Conservation (phyloP, 257 asterid species). For the Penstemon eatonii region DNA sequence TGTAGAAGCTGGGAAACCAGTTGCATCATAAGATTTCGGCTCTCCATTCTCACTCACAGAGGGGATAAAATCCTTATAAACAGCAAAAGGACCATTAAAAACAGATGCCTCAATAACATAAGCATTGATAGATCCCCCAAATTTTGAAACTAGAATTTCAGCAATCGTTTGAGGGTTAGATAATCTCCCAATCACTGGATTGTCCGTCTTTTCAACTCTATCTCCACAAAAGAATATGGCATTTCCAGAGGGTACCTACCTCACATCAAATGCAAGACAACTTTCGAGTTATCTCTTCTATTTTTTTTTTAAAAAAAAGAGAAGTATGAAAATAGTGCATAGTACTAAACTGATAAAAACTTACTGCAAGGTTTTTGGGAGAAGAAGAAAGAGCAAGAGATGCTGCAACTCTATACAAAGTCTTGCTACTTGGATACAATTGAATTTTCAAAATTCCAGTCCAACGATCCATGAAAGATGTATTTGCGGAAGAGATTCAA, state of each 20-base stretch:
- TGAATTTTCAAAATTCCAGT: slow-evolving; percentile 70
- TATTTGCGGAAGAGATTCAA: slow-evolving; percentile 1
- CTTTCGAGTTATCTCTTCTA: not conserved
- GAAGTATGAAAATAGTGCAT: too few species aligned
- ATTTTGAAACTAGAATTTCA: slow-evolving; percentile 75
- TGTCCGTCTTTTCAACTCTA: slow-evolving; percentile 67
- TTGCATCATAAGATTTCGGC: slow-evolving; percentile 73
- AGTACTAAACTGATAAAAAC: slow-evolving; percentile 27
- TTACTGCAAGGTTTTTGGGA: slow-evolving; percentile 53
- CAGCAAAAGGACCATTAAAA: slow-evolving; percentile 86
- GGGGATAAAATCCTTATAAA: slow-evolving; percentile 86
- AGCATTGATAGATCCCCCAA: slow-evolving; percentile 79
- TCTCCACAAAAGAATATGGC: slow-evolving; percentile 88
- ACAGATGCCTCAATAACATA: slow-evolving; percentile 81
- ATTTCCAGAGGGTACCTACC: slow-evolving; percentile 84
- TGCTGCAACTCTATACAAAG: slow-evolving; percentile 72
- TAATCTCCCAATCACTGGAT: slow-evolving; percentile 83
- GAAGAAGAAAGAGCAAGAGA: slow-evolving; percentile 72
- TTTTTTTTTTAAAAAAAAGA: not conserved
- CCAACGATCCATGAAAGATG: slow-evolving; percentile 81
- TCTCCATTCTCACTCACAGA: slow-evolving; percentile 72
- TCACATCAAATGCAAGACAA: slow-evolving; percentile 22
- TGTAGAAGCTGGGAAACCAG: slow-evolving; percentile 83
- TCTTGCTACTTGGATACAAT: slow-evolving; percentile 51
- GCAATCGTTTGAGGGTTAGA: slow-evolving; percentile 76